A percentile compares a stretch with the other conserved stretches of the same genome.
Evolutionary conservation across 1,139 yeast species (phyloP).

Genomic region (Kurtzmaniella quercitrusa): DNA sequence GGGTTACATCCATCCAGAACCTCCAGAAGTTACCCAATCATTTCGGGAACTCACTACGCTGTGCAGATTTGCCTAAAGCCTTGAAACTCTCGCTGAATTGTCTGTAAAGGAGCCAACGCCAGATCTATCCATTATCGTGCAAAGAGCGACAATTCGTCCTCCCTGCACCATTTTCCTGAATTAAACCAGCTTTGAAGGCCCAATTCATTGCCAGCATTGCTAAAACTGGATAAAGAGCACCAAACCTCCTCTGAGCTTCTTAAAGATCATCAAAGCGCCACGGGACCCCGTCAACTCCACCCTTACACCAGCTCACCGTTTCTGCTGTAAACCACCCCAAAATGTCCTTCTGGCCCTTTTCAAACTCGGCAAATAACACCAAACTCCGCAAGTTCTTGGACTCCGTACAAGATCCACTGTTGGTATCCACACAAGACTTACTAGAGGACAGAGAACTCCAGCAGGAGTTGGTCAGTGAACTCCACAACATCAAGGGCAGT

Average conservation of each 20-base stretch:
- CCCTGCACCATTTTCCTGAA: no score
- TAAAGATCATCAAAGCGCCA: neutral
- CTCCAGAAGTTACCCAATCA: neutral
- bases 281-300: no score
- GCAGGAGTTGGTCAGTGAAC: conserved; percentile 39
- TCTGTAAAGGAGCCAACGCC: neutral
- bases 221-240: no score
- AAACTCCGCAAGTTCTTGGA: conserved; percentile 42
- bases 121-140: no score
- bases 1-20: neutral
- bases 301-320: no score
- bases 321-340: neutral
- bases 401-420: conserved; percentile 29
- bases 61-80: neutral
- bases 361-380: conserved; percentile 37
- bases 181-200: no score
- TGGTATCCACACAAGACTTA: conserved; percentile 32
- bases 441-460: conserved; percentile 31
- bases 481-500: conserved; percentile 37
- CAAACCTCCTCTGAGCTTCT: neutral
- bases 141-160: neutral
- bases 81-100: neutral
- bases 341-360: conserved; percentile 51
- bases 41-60: neutral
- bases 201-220: no score